These are phyloP conservation scores for Trichoderma sp. DNA, from an alignment of 2,329 filamentous ascomycete species.

Conservation along the genomic window DNA sequence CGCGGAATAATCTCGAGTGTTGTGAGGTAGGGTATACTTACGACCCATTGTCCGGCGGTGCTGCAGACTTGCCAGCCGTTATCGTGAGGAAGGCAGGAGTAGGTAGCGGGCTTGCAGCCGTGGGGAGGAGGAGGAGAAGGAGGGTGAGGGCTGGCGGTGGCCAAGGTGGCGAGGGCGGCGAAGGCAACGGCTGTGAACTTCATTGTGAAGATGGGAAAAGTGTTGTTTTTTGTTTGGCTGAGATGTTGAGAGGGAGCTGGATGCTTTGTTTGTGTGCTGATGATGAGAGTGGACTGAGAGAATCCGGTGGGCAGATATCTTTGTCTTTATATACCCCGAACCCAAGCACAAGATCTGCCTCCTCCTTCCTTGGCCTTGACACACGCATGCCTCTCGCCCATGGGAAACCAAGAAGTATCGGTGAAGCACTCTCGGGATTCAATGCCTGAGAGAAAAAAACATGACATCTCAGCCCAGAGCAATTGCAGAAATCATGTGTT, in stretches of 20 bases:
- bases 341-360: neutral
- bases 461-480: too few relatives aligned
- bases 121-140: slow-evolving; percentile 27
- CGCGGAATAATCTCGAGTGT: neutral
- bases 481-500: neutral
- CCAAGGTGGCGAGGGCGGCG: slow-evolving; percentile 32
- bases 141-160: slow-evolving; percentile 26
- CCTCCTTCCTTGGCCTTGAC: neutral
- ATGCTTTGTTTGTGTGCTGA: slow-evolving; percentile 19
- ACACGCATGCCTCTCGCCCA: neutral
- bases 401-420: slow-evolving; percentile 1
- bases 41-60: slow-evolving; percentile 38
- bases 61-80: slow-evolving; percentile 43
- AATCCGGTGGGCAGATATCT: slow-evolving; percentile 7
- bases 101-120: slow-evolving; percentile 42
- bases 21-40: slow-evolving; percentile 34
- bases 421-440: slow-evolving; percentile 5
- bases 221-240: slow-evolving; percentile 15
- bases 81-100: slow-evolving; percentile 37
- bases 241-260: slow-evolving; percentile 8
- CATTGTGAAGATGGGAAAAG: slow-evolving; percentile 34
- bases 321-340: slow-evolving; percentile 25
- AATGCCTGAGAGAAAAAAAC: neutral
- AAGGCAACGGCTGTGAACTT: slow-evolving; percentile 38
- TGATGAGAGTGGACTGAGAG: slow-evolving; percentile 13